These are phyloP conservation scores for Thielaviopsis populi DNA, from an alignment of 2,329 filamentous ascomycete genomes.

Conservation along the genomic window DNA sequence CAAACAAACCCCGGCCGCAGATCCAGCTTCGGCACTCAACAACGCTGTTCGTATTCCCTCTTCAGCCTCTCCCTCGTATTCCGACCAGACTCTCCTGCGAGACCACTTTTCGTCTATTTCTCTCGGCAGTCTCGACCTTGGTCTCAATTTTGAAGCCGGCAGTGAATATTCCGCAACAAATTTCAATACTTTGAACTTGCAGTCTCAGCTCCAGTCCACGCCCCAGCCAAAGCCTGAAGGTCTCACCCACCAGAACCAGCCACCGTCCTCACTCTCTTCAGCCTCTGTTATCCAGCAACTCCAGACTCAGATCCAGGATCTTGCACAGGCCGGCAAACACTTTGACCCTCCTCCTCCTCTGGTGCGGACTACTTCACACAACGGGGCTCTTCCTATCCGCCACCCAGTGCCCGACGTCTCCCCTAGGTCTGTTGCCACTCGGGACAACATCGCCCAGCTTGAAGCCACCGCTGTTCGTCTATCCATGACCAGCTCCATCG, in stretches of 20 bases:
- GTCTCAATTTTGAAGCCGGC: constrained; percentile 8
- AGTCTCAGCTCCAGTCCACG: not conserved
- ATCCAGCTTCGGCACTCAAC: not conserved
- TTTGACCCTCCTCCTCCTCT: constrained; percentile 27
- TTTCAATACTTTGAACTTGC: not conserved
- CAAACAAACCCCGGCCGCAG: not conserved
- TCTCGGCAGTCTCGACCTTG: not conserved
- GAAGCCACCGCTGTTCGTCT: constrained; percentile 63
- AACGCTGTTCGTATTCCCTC: not conserved
- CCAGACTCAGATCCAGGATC: constrained; percentile 13
- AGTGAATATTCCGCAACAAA: constrained; percentile 1
- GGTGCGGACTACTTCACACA: constrained; percentile 31
- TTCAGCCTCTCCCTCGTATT: constrained; percentile 9
- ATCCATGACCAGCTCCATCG: constrained; percentile 60
- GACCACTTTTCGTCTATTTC: constrained; percentile 14
- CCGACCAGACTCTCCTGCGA: not conserved
- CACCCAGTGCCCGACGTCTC: constrained; percentile 50
- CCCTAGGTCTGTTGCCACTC: constrained; percentile 44
- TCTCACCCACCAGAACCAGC: not conserved
- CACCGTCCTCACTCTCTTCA: constrained; percentile 4
- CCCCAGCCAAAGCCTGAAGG: not conserved
- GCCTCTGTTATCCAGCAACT: constrained; percentile 18
- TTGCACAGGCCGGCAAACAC: not conserved
- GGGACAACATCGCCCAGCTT: constrained; percentile 55
- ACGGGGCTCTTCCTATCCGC: constrained; percentile 31